phyloP scores from a whole-genome alignment of 345 rosid species.

The Eucalyptus regnans region DNA sequence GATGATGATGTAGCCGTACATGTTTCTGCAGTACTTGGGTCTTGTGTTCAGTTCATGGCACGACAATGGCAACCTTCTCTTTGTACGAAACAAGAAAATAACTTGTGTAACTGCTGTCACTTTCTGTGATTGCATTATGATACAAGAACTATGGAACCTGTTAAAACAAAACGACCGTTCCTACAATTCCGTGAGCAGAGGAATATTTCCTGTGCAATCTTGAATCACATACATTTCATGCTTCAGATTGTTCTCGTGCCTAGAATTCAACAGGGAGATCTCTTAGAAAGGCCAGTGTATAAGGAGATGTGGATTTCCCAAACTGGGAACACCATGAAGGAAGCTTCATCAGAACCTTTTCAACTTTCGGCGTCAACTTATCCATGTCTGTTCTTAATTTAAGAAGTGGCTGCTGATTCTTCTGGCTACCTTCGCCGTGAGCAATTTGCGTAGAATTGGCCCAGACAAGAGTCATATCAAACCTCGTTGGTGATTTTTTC shows the following conservation, averaged over 20 bases:
- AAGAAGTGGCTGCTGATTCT: constrained; percentile 28
- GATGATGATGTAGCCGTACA: background rate
- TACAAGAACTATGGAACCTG: background rate
- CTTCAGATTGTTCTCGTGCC: background rate
- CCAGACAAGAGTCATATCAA: constrained; percentile 47
- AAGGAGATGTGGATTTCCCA: constrained; percentile 82
- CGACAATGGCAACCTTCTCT: background rate
- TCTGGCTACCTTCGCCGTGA: background rate
- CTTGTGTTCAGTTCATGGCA: background rate
- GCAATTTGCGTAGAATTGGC: background rate
- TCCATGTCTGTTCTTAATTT: constrained; percentile 77
- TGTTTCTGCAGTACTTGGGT: background rate
- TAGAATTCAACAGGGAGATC: constrained; percentile 48
- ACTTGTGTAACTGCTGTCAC: background rate
- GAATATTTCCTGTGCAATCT: background rate
- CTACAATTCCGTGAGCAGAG: background rate
- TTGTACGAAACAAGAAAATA: background rate
- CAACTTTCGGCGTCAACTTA: constrained; percentile 43
- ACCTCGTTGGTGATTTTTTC: constrained; percentile 42
- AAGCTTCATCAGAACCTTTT: constrained; percentile 38
- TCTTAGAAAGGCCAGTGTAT: constrained; percentile 46
- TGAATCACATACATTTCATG: background rate
- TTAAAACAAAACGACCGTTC: background rate
- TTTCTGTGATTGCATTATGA: background rate
- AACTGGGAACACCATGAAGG: constrained; percentile 76